Base-by-base conservation (phyloP, 2,329 filamentous ascomycete genomes). In the Botrytis sinoallii region DNA sequence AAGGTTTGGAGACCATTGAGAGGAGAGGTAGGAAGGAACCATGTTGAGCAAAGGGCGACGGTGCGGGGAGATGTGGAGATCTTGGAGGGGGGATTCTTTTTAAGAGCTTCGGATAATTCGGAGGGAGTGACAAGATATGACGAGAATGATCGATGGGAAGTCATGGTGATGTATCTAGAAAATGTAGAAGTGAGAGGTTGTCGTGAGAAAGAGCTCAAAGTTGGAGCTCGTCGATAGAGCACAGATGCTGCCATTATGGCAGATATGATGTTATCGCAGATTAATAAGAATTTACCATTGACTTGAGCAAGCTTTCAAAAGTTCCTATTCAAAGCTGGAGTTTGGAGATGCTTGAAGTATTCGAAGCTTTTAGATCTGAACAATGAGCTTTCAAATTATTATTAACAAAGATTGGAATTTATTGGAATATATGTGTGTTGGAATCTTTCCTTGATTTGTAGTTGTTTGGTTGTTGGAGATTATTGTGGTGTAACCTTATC, bases 1-100 rank as follows among this genome's bases (percentile, higher is more conserved):
- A 95, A 99, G 61, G 91, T 90, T 76, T 96, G 87, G 78, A 92
- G 89, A 71, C 96, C 96, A 66, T 89, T 93, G 75, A 94, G 91
- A 71, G 89, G 89, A 78, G 97, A 95, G 82, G 97, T 98, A 76
- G 96, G 96, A 76, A 99, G 89, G 81, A 98, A 99, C 96, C 96
- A 99, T 38, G 94, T 89, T 65, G 95, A 96, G 83, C 95, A 98
- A 60, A 99, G 87, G 4, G 96, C 93, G 71, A 99, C 90, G 61
- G 97, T 91, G 77, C 93, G 91, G 1, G 95, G 92, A 20, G 93
- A 90, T 61, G 93, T 92, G 75, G 93, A 94, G 79, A 95, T 92
- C 75, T 91, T 90, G 71, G 91, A 92, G 20, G 92, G 88, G 5
- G 94, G 88, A 82, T 95, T 97, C 84, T 92, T 92, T 83, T 92